Base-by-base conservation (phyloP, 225 moss, liverwort and hornwort genomes). In the Pleurozium schreberi region DNA sequence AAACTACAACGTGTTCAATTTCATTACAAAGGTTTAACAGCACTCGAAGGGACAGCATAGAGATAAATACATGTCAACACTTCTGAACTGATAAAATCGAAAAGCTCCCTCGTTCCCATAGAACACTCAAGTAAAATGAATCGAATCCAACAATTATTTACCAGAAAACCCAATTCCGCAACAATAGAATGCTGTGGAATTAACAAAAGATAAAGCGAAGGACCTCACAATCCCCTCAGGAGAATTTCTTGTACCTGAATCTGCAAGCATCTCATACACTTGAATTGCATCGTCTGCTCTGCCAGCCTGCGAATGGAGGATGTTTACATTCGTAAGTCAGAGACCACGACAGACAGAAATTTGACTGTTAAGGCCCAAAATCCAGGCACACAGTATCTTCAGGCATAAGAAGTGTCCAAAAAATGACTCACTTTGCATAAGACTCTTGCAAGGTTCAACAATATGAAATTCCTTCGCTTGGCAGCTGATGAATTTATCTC, bases 371-470 rank as follows among this genome's bases (percentile, higher is more conserved):
- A 57, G 68, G 26, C n/a, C 57, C 66, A n/a, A 81, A 57, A 87
- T 76, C 80, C 14, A 57, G 70, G 62, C 73, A 58, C 36, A 85
- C 65, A 85, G 43, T n/a, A 82, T 67, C 60, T 75, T 57, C 82
- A 61, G 34, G 75, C 55, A 27, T 73, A 81, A 79, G 52, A 86
- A 82, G 28, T 45, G 59, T 80, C 69, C 58, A n/a, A 52, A 88
- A 81, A 25, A 28, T 59, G 52, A 71, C 88, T 88, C 91, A 91
- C 98, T 96, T 97, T 97, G 92, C 94, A 97, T 69, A 97, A 93
- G 73, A 92, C 95, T 89, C 99, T 93, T 70, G 96, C 96, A 84
- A 99, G 95, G 80, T 99, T 99, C 87, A 94, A 89, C 83, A 93
- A 92, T 88, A 99, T 87, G 85, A 95, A 95, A 40, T 89, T 85